These are phyloP conservation scores for Verticillium alfalfae DNA, from an alignment of 2,329 filamentous ascomycete species.

Conservation along the genomic window DNA sequence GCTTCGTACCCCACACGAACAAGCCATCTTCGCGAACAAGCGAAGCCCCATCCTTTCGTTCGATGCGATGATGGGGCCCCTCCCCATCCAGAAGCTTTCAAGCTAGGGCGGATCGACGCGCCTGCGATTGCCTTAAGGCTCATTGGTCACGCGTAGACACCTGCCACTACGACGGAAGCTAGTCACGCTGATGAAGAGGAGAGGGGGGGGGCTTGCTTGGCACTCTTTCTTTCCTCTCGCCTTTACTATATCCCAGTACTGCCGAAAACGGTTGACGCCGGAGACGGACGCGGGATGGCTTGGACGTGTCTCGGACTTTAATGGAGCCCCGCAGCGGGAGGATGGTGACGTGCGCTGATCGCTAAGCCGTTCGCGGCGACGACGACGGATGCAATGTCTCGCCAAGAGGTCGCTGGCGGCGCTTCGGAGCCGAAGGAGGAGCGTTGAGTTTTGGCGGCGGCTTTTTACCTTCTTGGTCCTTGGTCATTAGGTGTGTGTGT, in stretches of 20 bases:
- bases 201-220: background rate
- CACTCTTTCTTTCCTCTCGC: too few relatives aligned
- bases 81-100: too few relatives aligned
- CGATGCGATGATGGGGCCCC: too few relatives aligned
- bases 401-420: background rate
- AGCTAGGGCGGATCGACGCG: too few relatives aligned
- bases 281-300: background rate
- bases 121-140: too few relatives aligned
- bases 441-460: background rate
- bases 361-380: background rate
- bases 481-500: too few relatives aligned
- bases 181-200: background rate
- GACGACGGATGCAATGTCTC: background rate
- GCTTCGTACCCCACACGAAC: background rate
- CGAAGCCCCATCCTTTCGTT: too few relatives aligned
- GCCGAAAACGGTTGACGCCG: background rate
- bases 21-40: too few relatives aligned
- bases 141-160: too few relatives aligned
- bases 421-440: background rate
- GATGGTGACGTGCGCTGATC: background rate
- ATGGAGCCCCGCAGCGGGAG: background rate
- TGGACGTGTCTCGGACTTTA: background rate
- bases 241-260: too few relatives aligned
- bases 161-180: background rate
- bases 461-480: too few relatives aligned